Conservation (phyloP, 352 stramenopile species). For the Lagenidium giganteum region DNA sequence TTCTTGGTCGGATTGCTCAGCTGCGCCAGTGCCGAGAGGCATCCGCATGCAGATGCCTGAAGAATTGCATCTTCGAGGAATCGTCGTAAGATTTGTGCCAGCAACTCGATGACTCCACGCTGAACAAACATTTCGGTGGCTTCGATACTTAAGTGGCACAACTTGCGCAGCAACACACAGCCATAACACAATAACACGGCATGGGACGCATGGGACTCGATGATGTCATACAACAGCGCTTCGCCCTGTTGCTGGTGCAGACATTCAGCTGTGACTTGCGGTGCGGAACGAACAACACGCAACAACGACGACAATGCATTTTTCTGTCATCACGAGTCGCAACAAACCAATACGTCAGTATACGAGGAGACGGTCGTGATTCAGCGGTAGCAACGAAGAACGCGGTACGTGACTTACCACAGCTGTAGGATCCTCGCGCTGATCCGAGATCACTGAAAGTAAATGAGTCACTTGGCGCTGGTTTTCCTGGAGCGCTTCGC, state of each 20-base stretch:
- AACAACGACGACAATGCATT: slow-evolving; percentile 57
- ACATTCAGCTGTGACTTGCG: slow-evolving; percentile 64
- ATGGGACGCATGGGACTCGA: slow-evolving; percentile 47
- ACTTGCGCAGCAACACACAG: slow-evolving; percentile 68
- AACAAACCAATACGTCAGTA: too few species aligned
- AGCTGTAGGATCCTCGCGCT: slow-evolving; percentile 29
- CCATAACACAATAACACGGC: slow-evolving; percentile 74
- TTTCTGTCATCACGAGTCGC: slow-evolving; percentile 39
- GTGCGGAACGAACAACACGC: slow-evolving; percentile 49
- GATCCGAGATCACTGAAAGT: slow-evolving; percentile 29
- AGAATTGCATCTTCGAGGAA: slow-evolving; percentile 69
- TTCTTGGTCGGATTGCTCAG: slow-evolving; percentile 55
- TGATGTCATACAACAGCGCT: slow-evolving; percentile 44
- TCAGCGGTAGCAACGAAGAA: neutral
- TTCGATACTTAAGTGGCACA: slow-evolving; percentile 67
- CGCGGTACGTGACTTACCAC: slow-evolving; percentile 26
- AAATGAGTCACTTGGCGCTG: slow-evolving; percentile 55
- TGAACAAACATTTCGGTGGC: slow-evolving; percentile 58
- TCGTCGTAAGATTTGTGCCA: slow-evolving; percentile 36
- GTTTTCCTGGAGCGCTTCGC: slow-evolving; percentile 37
- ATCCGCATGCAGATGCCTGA: slow-evolving; percentile 58
- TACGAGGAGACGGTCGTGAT: neutral
- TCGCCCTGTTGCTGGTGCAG: slow-evolving; percentile 57
- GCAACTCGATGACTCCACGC: slow-evolving; percentile 41
- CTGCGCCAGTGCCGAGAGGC: slow-evolving; percentile 50